Conservation (phyloP, 108 stramenopile genomes). For the Asterionellopsis glacialis region DNA sequence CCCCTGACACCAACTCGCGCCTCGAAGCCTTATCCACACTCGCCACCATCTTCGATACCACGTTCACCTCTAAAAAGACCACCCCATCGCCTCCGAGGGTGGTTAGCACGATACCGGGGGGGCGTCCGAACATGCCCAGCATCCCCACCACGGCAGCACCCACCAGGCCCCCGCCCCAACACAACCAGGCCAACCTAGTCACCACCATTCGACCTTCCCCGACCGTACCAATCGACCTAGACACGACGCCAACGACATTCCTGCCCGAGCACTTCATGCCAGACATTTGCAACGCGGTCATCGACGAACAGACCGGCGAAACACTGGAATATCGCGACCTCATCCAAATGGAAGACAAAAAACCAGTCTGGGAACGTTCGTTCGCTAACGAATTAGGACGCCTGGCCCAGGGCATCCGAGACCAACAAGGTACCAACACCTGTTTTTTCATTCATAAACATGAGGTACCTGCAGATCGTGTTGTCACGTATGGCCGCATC, state of each 20-base stretch:
- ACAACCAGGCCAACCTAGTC: neutral
- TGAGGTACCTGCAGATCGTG: slow-evolving; percentile 15
- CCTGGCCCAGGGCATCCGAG: slow-evolving; percentile 12
- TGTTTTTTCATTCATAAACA: too few relatives aligned
- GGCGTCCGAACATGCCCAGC: too few relatives aligned
- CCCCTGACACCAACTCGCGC: neutral
- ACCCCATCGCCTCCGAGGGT: slow-evolving; percentile 4
- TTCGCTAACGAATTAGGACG: too few relatives aligned
- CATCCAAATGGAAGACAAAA: slow-evolving; percentile 1
- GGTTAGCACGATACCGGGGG: too few relatives aligned
- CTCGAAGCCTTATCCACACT: slow-evolving; percentile 2
- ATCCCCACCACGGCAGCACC: neutral
- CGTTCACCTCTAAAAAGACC: too few relatives aligned
- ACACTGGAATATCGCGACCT: slow-evolving; percentile 20
- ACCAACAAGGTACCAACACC: slow-evolving; percentile 3
- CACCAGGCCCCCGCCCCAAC: neutral
- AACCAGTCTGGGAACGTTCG: too few relatives aligned
- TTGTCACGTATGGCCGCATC: slow-evolving; percentile 23
- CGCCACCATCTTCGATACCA: neutral
- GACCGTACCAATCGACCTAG: neutral
- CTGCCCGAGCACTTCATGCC: neutral
- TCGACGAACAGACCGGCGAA: slow-evolving; percentile 12
- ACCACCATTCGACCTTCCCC: neutral
- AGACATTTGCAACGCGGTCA: slow-evolving; percentile 18
- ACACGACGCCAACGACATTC: neutral